phyloP scores from a whole-genome alignment of 163 green algal genomes.

The Scenedesmus sp. region DNA sequence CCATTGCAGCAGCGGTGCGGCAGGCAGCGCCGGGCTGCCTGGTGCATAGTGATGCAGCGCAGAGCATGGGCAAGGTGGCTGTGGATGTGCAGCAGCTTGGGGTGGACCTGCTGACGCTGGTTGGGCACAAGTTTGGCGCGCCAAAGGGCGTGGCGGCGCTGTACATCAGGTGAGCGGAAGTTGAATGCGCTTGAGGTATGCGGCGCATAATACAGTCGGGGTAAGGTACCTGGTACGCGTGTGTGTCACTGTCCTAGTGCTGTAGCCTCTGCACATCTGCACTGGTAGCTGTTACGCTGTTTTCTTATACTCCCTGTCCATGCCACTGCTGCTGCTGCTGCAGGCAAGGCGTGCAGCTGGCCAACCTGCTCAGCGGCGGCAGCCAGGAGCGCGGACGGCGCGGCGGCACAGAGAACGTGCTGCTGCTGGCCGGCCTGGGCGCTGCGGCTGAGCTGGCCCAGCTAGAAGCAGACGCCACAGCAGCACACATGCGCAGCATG shows the following conservation, averaged over 20 bases:
- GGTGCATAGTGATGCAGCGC: slow-evolving; percentile 83
- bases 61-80: slow-evolving; percentile 71
- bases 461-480: slow-evolving; percentile 47
- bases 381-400: slow-evolving; percentile 75
- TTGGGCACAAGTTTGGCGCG: slow-evolving; percentile 94
- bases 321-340: slow-evolving; percentile 15
- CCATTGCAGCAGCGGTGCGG: slow-evolving; percentile 57
- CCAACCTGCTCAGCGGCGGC: slow-evolving; percentile 66
- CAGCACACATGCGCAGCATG: slow-evolving; percentile 65
- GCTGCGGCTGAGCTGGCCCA: slow-evolving; percentile 69
- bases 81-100: slow-evolving; percentile 78
- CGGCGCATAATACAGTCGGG: background rate
- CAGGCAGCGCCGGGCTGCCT: slow-evolving; percentile 50
- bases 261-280: background rate
- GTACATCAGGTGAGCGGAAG: slow-evolving; percentile 62
- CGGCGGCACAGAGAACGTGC: slow-evolving; percentile 89
- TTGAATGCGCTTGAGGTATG: background rate
- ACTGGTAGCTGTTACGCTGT: background rate
- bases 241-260: background rate
- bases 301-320: background rate
- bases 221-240: background rate
- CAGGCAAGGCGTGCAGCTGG: slow-evolving; percentile 59
- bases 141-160: slow-evolving; percentile 91
- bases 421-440: slow-evolving; percentile 83
- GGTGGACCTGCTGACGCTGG: slow-evolving; percentile 88